Conservation (phyloP, 2,329 filamentous ascomycete genomes). For the Neopestalotiopsis rosae region DNA sequence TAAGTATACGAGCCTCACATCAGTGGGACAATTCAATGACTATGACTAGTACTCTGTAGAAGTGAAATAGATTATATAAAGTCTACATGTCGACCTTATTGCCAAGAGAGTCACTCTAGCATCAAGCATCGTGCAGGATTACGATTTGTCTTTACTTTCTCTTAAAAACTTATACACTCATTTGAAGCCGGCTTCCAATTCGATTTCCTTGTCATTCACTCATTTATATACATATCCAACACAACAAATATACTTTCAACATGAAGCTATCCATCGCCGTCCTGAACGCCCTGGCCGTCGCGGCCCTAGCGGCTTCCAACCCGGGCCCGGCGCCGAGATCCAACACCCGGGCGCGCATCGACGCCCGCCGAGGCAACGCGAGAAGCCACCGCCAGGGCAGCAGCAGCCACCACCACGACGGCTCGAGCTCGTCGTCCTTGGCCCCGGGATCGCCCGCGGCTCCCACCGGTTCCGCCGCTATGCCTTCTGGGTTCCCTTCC, state of each 20-base stretch:
- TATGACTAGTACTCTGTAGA: not conserved
- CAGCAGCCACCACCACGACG: not conserved
- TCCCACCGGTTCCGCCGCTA: not conserved
- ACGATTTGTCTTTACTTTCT: not conserved
- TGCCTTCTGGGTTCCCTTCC: not conserved
- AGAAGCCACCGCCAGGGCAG: not conserved
- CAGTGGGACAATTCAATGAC: not conserved
- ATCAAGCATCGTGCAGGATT: not conserved
- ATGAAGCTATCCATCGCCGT: not conserved
- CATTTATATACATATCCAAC: not conserved
- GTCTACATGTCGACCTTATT: not conserved
- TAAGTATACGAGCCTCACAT: not conserved
- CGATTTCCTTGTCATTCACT: not conserved
- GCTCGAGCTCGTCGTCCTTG: not conserved
- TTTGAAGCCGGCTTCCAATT: not conserved
- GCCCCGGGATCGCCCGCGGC: not conserved
- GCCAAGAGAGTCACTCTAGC: not conserved
- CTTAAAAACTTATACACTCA: not conserved
- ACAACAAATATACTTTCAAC: not conserved
- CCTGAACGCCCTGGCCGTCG: not conserved
- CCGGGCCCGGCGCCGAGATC: not conserved
- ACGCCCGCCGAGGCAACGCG: not conserved
- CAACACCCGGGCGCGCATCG: not conserved
- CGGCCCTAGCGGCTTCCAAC: not conserved
- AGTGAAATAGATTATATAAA: not conserved